phyloP scores from a whole-genome alignment of 2,329 filamentous ascomycete species.

The Penicillium verrucosum region DNA sequence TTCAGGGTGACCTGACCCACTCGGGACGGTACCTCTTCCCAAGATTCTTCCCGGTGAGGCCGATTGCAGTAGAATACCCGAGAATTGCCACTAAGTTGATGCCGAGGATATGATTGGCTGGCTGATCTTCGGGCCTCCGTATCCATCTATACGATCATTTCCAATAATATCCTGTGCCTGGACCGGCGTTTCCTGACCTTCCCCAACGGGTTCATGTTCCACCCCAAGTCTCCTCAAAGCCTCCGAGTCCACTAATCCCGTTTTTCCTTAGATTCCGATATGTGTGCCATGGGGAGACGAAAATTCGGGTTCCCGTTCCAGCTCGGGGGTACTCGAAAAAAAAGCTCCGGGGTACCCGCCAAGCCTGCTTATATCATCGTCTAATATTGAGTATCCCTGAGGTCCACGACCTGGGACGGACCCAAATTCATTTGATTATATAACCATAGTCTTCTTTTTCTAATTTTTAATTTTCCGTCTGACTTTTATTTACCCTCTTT shows the following conservation, averaged over 20 bases:
- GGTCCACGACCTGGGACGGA: too few species aligned
- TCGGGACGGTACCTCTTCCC: not conserved
- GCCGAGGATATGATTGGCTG: not conserved
- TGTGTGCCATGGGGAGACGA: not conserved
- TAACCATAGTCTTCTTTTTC: too few species aligned
- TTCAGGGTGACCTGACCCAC: not conserved
- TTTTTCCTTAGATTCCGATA: not conserved
- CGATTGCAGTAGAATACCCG: not conserved
- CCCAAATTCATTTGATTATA: too few species aligned
- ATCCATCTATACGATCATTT: not conserved
- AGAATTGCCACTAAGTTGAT: not conserved
- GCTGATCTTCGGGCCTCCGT: not conserved
- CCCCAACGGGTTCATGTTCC: not conserved
- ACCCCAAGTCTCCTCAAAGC: not conserved
- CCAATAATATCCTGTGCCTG: constrained; percentile 2
- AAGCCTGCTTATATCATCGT: too few species aligned
- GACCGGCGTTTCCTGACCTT: not conserved
- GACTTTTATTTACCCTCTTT: too few species aligned
- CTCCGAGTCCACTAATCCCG: not conserved
- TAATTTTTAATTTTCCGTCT: too few species aligned
- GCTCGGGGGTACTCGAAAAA: too few species aligned
- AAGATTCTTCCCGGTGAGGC: not conserved
- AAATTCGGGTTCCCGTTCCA: too few species aligned
- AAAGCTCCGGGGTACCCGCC: too few species aligned
- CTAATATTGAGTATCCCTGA: too few species aligned